Conservation (phyloP, 257 asterid species). For the Solanum habrochaites region DNA sequence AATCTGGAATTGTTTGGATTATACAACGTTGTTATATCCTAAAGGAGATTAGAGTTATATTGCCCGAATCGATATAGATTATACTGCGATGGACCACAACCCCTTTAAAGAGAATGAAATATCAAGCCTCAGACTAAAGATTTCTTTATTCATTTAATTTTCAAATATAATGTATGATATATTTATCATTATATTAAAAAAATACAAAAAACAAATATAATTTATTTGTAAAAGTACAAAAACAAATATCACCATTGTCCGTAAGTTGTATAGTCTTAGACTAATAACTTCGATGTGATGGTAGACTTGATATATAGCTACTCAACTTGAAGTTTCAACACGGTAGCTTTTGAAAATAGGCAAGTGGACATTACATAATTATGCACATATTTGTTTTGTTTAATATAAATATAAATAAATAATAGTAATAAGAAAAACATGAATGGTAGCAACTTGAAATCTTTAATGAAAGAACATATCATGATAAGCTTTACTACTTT, state of each 20-base stretch:
- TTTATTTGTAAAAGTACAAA: background rate
- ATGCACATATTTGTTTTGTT: background rate
- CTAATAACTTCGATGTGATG: background rate
- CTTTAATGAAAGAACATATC: background rate
- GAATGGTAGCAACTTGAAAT: background rate
- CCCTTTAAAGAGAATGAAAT: no score
- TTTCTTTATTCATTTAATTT: background rate
- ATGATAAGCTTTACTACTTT: background rate
- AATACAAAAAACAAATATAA: no score
- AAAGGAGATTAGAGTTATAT: background rate
- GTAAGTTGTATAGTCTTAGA: no score
- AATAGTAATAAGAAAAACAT: background rate
- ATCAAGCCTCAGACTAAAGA: background rate
- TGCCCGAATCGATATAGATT: background rate
- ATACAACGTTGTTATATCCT: no score
- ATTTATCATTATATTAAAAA: no score
- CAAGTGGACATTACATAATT: background rate
- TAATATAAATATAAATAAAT: background rate
- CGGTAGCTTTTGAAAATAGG: background rate
- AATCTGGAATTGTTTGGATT: no score
- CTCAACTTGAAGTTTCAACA: background rate
- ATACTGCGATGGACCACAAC: rapidly evolving
- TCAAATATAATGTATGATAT: no score
- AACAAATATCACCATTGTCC: no score
- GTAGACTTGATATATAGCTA: background rate